A percentile compares a stretch with the other conserved stretches of the same genome.
Evolutionary conservation across 495 filamentous ascomycete genomes (phyloP).

Genomic region (Elaphomyces granulatus): DNA sequence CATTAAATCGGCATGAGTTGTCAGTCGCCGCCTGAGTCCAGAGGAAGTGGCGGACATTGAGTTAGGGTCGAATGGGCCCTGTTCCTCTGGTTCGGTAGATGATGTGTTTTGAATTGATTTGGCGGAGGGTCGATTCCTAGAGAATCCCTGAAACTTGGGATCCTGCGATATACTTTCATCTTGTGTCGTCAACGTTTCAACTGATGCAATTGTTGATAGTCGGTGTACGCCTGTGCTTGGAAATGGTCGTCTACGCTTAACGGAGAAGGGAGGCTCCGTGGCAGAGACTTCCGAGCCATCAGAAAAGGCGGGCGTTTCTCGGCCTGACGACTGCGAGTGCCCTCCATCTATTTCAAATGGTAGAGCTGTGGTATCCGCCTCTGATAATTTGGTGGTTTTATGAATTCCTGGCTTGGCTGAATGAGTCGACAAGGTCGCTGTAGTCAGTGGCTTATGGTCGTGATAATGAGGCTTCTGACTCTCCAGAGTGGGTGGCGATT

Average conservation of each 20-base stretch:
- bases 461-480: too few relatives aligned
- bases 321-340: too few relatives aligned
- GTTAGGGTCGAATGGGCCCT: conserved; percentile 31
- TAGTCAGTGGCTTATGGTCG: too few relatives aligned
- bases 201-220: conserved; percentile 59
- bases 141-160: conserved; percentile 2
- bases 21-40: conserved; percentile 52
- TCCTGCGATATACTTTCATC: conserved; percentile 18
- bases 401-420: too few relatives aligned
- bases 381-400: too few relatives aligned
- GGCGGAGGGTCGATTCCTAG: conserved; percentile 12
- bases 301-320: conserved; percentile 11
- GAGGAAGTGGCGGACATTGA: conserved; percentile 4
- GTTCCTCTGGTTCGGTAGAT: too few relatives aligned
- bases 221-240: conserved; percentile 51
- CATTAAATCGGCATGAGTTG: conserved; percentile 85
- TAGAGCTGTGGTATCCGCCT: too few relatives aligned
- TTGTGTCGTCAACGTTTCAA: conserved; percentile 41
- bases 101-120: too few relatives aligned
- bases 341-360: too few relatives aligned
- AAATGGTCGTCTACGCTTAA: conserved; percentile 35
- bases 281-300: conserved; percentile 28
- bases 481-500: not conserved
- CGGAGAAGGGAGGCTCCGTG: conserved; percentile 24
- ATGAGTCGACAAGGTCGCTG: conserved; percentile 1